Conservation (phyloP, 345 rosid species). For the Linum tenue region DNA sequence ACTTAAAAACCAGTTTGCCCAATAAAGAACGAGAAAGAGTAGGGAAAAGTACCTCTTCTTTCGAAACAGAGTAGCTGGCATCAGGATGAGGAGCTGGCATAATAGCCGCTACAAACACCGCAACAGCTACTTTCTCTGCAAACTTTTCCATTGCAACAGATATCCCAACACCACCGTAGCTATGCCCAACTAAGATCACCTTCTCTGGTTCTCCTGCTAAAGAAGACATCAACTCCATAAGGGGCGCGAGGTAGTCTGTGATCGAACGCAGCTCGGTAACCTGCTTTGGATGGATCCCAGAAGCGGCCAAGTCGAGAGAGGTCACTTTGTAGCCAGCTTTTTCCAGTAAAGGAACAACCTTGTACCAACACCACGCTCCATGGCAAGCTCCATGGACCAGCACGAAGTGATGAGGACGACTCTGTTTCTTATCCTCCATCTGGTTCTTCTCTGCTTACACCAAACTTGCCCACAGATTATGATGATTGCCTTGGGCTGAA, state of each 20-base stretch:
- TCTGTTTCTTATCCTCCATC: background rate
- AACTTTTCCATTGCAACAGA: too few species aligned
- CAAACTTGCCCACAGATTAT: background rate
- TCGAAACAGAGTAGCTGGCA: background rate
- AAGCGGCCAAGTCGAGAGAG: constrained; percentile 19
- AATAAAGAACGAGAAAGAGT: background rate
- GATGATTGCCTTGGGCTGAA: too few species aligned
- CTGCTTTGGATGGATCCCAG: constrained; percentile 23
- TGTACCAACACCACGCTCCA: constrained; percentile 38
- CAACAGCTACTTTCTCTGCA: too few species aligned
- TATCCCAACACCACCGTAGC: background rate
- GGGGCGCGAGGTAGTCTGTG: constrained; percentile 14
- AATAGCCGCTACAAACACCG: background rate
- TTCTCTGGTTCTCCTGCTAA: background rate
- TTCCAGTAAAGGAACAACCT: constrained; percentile 15
- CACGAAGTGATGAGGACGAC: constrained; percentile 12
- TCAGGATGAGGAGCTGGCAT: background rate
- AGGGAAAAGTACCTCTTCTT: background rate
- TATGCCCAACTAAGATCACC: background rate
- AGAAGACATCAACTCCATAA: constrained; percentile 21
- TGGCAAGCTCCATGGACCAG: constrained; percentile 24
- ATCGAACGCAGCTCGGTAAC: constrained; percentile 9
- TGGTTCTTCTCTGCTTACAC: background rate
- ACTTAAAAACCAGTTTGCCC: too few species aligned
- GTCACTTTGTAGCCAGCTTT: constrained; percentile 24